Evolutionary conservation across 176 grass and related monocot genomes (phyloP).

Genomic region (Eremochloa ophiuroides): DNA sequence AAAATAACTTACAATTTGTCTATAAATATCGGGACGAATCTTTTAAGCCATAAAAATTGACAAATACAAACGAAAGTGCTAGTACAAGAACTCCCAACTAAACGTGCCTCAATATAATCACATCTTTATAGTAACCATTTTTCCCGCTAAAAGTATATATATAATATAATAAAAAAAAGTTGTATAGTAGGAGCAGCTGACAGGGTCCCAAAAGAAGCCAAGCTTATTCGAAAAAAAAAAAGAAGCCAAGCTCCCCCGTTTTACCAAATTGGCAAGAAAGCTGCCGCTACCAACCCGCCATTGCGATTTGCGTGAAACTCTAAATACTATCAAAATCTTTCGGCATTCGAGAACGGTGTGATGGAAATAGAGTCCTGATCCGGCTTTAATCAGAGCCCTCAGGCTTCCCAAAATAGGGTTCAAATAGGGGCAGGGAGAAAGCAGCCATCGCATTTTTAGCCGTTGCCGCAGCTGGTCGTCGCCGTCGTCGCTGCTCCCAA

Average conservation of each 20-base stretch:
- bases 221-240: no score
- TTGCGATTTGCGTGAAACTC: neutral
- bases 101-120: conserved; percentile 18
- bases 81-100: no score
- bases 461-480: conserved; percentile 13
- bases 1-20: no score
- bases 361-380: conserved; percentile 5
- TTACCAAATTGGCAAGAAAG: no score
- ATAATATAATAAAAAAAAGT: no score
- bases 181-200: neutral
- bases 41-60: no score
- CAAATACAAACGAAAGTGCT: no score
- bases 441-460: conserved; percentile 26
- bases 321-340: neutral
- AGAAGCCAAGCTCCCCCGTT: neutral
- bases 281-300: neutral
- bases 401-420: conserved; percentile 24
- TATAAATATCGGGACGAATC: no score
- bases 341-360: neutral
- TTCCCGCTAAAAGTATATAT: no score
- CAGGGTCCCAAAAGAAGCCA: neutral
- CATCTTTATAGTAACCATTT: neutral
- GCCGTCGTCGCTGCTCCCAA: conserved; percentile 13
- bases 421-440: neutral
- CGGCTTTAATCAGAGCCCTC: conserved; percentile 6